Evolutionary conservation across 2,329 filamentous ascomycete species (phyloP), one percentile per base, ranked within the genome.

Genomic region (Blastomyces silverae): DNA sequence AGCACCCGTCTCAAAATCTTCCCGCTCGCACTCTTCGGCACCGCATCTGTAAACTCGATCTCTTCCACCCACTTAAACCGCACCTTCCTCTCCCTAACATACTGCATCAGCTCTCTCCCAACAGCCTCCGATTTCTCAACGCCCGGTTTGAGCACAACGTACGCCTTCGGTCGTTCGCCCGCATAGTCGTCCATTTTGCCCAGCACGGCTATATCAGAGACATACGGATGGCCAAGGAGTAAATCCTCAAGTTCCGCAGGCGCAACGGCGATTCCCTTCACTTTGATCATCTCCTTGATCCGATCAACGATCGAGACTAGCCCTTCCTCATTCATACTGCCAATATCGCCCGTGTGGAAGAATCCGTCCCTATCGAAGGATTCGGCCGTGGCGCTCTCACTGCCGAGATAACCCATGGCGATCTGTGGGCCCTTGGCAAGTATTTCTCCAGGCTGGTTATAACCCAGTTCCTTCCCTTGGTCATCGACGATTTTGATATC

Each of bases 1-100:
- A 86, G 71, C 64, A 89, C 68, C 34, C 87, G 79, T 62, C 87
- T 79, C 73, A 89, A 74, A 62, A 90, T 89, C 82, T 90, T 90
- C 11, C 87, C 87, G 70, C 83, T 86, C 0, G 86, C 83, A 69
- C 84, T 88, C 80, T 89, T 89, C 31, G 87, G 87, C 39, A 90
- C 75, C 5, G 48, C 34, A 42, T 63, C 50, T 10, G 52, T 46
- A 57, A 63, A 63, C 20, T 63, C 61, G 39, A 63, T 57, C 39
- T 63, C 61, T n/a, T 46, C 22, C 48, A 63, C 34, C 61, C 61
- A 63, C 52, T 63, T 63, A 44, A 63, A 63, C 5, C 61, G 55
- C 8, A 56, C 61, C 25, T 63, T 63, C 37, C 37, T 44, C 22
- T 63, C 61, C 61, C 42, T 63, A 15, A 63, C 50, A 57, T 42